Evolutionary conservation across 2,329 filamentous ascomycete species (phyloP), one percentile per base, ranked within the genome.

Genomic region (Botryotinia narcissicola): DNA sequence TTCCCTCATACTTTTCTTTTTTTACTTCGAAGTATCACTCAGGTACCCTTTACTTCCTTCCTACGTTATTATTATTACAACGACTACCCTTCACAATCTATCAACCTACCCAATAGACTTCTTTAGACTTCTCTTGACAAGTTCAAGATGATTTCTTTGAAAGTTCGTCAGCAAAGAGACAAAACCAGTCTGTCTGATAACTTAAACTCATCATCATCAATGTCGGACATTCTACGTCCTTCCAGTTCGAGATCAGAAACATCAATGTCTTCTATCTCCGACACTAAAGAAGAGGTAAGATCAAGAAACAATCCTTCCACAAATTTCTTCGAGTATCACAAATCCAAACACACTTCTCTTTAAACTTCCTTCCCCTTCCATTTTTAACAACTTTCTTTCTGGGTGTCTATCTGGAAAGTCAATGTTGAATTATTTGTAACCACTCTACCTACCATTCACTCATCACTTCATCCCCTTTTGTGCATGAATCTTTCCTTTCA

Each of bases 121-220:
- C 35, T 57, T 25, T 29, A 20, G 48, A 54, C 25, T 68, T 57
- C 35, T 57, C 16, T 29, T 57, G 35, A 18, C 2, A n/a, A 1
- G 6, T 40, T n/a, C 35, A 69, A 22, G 16, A 69, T 57, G 66
- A 44, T 69, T 69, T 69, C 66, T 57, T n/a, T 57, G 0, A 69
- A 69, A 20, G 25, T 20, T 9, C 37, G 37, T 22, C 66, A 44
- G 20, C 66, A 57, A 9, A 18, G n/a, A 25, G 9, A 25, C 5
- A 25, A 59, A 22, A 7, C n/a, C 5, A 42, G 48, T 69, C 18
- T 69, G 7, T 57, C 48, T 4, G 10, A 42, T 4, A 42, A 16
- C 29, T 18, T n/a, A 1, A 57, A 29, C 18, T 32, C 4, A 42
- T 32, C 35, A 32, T 25, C 35, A 14, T 29, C 8, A 32, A 32